Evolutionary conservation across 345 rosid genomes (phyloP).

Genomic region (Euphorbia lathyris): DNA sequence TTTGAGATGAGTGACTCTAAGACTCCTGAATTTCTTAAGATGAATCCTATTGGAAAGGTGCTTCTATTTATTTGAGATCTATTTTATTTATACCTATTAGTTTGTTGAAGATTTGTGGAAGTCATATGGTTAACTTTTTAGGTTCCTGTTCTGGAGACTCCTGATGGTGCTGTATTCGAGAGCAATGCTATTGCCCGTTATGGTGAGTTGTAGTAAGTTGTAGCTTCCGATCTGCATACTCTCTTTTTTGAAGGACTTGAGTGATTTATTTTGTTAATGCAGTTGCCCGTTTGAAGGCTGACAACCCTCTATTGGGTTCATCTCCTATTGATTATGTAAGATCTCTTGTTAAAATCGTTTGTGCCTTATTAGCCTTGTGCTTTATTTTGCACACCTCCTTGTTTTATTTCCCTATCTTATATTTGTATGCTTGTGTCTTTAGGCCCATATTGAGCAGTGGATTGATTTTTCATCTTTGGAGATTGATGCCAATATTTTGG

Average conservation of each 20-base stretch:
- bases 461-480: conserved; percentile 77
- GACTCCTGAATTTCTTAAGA: conserved; percentile 71
- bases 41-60: conserved; percentile 97
- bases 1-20: conserved; percentile 84
- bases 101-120: conserved; percentile 3
- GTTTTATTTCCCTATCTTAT: background rate
- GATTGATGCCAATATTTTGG: conserved; percentile 57
- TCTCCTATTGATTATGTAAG: conserved; percentile 74
- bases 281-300: conserved; percentile 72
- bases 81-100: background rate
- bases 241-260: background rate
- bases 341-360: background rate
- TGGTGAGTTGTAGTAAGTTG: conserved; percentile 45
- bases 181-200: conserved; percentile 96
- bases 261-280: conserved; percentile 14
- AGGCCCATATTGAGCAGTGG: conserved; percentile 96
- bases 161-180: conserved; percentile 83
- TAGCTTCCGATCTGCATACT: background rate
- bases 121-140: conserved; percentile 16
- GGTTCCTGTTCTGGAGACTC: conserved; percentile 97
- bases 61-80: too few relatives aligned
- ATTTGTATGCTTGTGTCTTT: conserved; percentile 5
- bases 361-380: background rate
- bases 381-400: background rate
- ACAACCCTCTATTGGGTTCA: conserved; percentile 59